Evolutionary conservation across 176 grass and related monocot genomes (phyloP).

Genomic region (Avena insularis): DNA sequence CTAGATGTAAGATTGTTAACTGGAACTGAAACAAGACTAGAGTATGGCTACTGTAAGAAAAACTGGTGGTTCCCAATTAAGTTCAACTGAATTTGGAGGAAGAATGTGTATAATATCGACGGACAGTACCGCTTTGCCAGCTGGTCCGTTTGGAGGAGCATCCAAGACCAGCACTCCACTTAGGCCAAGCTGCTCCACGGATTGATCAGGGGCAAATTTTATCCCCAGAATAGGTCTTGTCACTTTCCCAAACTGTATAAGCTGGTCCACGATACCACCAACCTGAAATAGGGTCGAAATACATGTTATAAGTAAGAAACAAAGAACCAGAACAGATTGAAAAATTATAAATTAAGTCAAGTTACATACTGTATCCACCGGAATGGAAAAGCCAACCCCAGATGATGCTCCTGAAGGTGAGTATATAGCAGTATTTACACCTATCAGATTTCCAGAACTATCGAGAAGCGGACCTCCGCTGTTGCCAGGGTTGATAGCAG

Average conservation of each 20-base stretch:
- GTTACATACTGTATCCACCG: slow-evolving; percentile 87
- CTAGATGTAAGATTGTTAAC: background rate
- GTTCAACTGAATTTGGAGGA: background rate
- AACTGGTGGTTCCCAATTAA: background rate
- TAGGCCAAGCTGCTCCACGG: slow-evolving; percentile 96
- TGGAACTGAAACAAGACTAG: background rate
- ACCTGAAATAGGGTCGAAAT: slow-evolving; percentile 58
- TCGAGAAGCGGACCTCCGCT: slow-evolving; percentile 95
- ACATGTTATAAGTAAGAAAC: background rate
- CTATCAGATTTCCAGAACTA: slow-evolving; percentile 95
- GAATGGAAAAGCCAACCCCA: slow-evolving; percentile 98
- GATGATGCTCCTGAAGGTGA: slow-evolving; percentile 99
- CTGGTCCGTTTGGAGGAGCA: slow-evolving; percentile 93
- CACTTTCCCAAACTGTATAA: slow-evolving; percentile 94
- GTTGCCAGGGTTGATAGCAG: slow-evolving; percentile 98
- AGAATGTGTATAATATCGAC: background rate
- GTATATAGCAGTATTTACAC: slow-evolving; percentile 99
- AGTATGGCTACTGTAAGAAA: slow-evolving; percentile 1
- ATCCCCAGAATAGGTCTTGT: slow-evolving; percentile 98
- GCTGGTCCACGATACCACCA: slow-evolving; percentile 93
- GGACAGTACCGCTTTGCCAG: slow-evolving; percentile 90
- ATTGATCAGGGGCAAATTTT: slow-evolving; percentile 99
- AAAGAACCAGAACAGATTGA: slow-evolving; percentile 10
- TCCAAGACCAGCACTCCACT: slow-evolving; percentile 97
- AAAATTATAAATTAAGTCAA: slow-evolving; percentile 26